Base-by-base conservation (phyloP, 306 rosid species). In the Glycine tomentella region DNA sequence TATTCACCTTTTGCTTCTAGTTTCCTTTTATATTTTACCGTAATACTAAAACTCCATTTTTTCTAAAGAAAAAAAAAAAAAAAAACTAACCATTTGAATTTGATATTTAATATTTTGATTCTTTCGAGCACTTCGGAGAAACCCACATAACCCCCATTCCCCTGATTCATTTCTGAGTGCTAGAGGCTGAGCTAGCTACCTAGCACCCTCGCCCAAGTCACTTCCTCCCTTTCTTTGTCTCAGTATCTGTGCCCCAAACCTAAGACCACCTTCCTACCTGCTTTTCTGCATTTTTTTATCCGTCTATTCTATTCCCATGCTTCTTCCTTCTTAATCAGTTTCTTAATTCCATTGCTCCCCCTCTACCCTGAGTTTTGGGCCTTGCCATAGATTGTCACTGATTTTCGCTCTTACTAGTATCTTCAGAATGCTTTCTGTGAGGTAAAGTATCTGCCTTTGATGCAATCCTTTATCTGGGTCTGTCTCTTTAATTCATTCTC, bases 351-450 rank as follows among this genome's bases (percentile, higher is more conserved):
- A 42, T 42, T 42, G 46, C 9, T 42, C 46, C 46, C 8, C 7
- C 9, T 42, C 46, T 42, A 42, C 46, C 36, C 14, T 13, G 62
- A 11, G 72, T 66, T 56, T 74, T 11, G 12, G 52, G 50, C 34
- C n/a, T 46, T 77, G 56, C 75, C 78, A 11, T 78, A 49, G 17
- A 4, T 34, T 33, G 56, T 74, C 59, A 25, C 31, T 25, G 31
- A 25, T 25, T 25, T 25, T 25, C 31, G 31, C 2, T 25, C 31
- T 25, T 86, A 50, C 33, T 86, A 87, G 87, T 87, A 44, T 49
- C 87, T 63, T 53, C 86, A 81, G 83, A 86, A 94, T 95, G 99
- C 75, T 89, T 72, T 88, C 90, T 74, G 66, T 93, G 64, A 91
- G 99, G 99, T 95, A 61, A 81, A 88, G 81, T 88, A 17, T 82